phyloP scores from a whole-genome alignment of 108 stramenopile species.

The Cyclostephanos tholiformis region DNA sequence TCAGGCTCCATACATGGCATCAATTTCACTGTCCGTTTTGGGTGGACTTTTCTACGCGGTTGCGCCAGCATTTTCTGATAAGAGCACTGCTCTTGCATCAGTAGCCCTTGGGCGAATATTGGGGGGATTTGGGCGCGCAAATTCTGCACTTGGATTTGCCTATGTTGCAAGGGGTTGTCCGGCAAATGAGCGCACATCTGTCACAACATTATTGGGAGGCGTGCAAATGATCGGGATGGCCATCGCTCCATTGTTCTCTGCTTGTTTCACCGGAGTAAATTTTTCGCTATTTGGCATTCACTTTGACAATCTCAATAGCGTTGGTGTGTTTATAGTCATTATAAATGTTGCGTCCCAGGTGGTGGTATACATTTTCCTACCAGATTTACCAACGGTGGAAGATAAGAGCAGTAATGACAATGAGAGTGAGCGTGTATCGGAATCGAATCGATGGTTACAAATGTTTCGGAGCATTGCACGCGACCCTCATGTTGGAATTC shows the following conservation, averaged over 20 bases:
- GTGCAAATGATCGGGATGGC: conserved; percentile 73
- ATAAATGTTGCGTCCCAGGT: conserved; percentile 49
- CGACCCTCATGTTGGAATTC: conserved; percentile 53
- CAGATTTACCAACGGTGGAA: conserved; percentile 50
- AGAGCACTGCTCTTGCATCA: conserved; percentile 31
- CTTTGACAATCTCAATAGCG: conserved; percentile 70
- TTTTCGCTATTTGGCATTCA: conserved; percentile 22
- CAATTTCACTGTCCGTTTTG: conserved; percentile 47
- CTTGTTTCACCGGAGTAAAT: conserved; percentile 53
- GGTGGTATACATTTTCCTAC: conserved; percentile 53
- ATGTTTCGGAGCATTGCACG: conserved; percentile 29
- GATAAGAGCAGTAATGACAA: conserved; percentile 17
- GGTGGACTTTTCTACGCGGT: conserved; percentile 67
- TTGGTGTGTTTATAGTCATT: conserved; percentile 63
- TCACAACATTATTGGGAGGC: conserved; percentile 55
- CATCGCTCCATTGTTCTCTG: conserved; percentile 62
- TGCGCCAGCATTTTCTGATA: conserved; percentile 38
- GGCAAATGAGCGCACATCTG: conserved; percentile 54
- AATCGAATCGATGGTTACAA: conserved; percentile 11
- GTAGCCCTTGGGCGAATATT: conserved; percentile 64
- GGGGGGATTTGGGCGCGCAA: conserved; percentile 69
- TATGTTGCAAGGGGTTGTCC: conserved; percentile 62
- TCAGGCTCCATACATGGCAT: conserved; percentile 55
- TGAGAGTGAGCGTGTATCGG: conserved; percentile 18
- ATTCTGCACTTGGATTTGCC: conserved; percentile 66